Base-by-base conservation (phyloP, 352 stramenopile species). In the Ophiocytium majus region DNA sequence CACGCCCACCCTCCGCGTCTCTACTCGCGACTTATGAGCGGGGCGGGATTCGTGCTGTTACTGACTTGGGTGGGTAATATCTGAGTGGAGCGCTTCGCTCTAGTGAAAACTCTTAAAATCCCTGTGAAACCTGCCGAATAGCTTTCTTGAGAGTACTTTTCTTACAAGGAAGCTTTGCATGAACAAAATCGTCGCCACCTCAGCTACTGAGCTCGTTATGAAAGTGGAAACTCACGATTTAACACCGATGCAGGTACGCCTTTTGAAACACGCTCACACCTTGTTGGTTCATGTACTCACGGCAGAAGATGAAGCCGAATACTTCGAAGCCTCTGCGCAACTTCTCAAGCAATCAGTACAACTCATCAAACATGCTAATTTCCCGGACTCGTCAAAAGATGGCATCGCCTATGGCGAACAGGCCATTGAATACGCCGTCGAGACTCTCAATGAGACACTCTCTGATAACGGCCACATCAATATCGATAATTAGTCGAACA, bases 381-480 rank as follows among this genome's bases (percentile, higher is more conserved):
- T 71, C 28, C 19, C 57, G 57, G 57, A 71, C 23, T 23, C n/a
- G n/a, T n/a, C 57, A 23, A 71, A 71, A 23, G 19, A 28, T 28
- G 28, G 28, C 23, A 71, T 71, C 57, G 28, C 23, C 28, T 71
- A 71, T 28, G 57, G 57, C 57, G 57, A 71, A 71, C 57, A 71
- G 57, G 57, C 57, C 57, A 28, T 71, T 23, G 57, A 71, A 28
- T 71, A 71, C 57, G 23, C 57, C 57, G 28, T 71, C 28, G 57
- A 71, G 28, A 71, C 23, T 71, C 57, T 71, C 57, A 71, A 71
- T 71, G 57, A 71, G 57, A 71, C 57, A 23, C 23, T 71, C 57
- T 23, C 23, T 28, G 23, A 23, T 71, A 23, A 28, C 23, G 28
- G 28, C 28, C 57, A 23, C 19, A 23, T 23, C 19, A 71, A 71